A percentile compares a stretch with the other conserved stretches of the same genome.
Conservation (phyloP, 73 alveolate species). For the Diophrys sp. region DNA sequence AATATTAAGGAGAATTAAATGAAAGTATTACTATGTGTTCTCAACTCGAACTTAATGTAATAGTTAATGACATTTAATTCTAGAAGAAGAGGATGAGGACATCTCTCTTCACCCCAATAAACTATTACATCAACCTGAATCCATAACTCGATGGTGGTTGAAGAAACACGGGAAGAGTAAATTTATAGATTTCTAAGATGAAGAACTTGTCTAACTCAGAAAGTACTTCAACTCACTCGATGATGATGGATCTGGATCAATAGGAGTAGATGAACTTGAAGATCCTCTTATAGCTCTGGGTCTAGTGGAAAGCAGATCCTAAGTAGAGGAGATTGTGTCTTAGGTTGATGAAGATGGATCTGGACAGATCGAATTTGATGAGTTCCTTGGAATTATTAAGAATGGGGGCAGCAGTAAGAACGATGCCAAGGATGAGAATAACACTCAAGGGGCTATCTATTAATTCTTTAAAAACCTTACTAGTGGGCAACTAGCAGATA, state of each 20-base stretch:
- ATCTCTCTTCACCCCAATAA: background rate
- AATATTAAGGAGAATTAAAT: too few species aligned
- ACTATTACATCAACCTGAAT: background rate
- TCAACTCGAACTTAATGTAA: too few species aligned
- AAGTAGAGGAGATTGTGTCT: slow-evolving; percentile 74
- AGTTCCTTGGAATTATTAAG: slow-evolving; percentile 85
- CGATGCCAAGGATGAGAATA: slow-evolving; percentile 7
- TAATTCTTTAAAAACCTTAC: slow-evolving; percentile 56
- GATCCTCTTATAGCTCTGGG: slow-evolving; percentile 95
- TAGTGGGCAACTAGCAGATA: slow-evolving; percentile 42
- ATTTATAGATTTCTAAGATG: slow-evolving; percentile 83
- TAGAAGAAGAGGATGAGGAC: slow-evolving; percentile 35
- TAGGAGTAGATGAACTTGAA: slow-evolving; percentile 90
- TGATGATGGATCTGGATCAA: slow-evolving; percentile 80
- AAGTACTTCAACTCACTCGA: slow-evolving; percentile 74
- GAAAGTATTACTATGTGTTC: too few species aligned
- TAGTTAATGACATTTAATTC: too few species aligned
- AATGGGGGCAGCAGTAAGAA: slow-evolving; percentile 50
- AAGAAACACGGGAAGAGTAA: slow-evolving; percentile 68
- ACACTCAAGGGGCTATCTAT: slow-evolving; percentile 40
- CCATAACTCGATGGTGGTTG: slow-evolving; percentile 7
- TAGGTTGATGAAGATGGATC: slow-evolving; percentile 90
- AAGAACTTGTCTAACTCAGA: slow-evolving; percentile 66
- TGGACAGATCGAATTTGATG: slow-evolving; percentile 85
- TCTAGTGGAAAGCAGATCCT: slow-evolving; percentile 77